A percentile compares a stretch with the other conserved stretches of the same genome.
phyloP scores from a whole-genome alignment of 352 stramenopile species.

The Phytophthora tentaculata region DNA sequence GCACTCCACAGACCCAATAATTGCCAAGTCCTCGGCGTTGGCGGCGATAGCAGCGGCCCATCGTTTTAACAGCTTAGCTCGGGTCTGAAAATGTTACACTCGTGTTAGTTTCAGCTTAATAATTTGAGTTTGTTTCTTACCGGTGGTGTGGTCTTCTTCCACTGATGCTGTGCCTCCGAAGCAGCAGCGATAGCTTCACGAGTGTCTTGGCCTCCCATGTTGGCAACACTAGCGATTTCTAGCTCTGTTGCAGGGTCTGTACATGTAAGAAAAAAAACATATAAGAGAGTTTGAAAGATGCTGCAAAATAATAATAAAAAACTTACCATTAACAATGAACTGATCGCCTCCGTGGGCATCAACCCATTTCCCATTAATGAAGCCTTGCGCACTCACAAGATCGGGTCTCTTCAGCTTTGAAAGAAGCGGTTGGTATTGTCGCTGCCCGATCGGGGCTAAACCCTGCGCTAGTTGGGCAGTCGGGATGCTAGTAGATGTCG shows the following conservation, averaged over 20 bases:
- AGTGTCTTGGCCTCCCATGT: conserved; percentile 71
- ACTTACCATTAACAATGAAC: conserved; percentile 58
- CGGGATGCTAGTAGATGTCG: conserved; percentile 13
- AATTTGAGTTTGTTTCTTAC: conserved; percentile 37
- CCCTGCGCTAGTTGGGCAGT: conserved; percentile 8
- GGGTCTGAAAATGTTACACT: conserved; percentile 32
- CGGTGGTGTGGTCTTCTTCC: conserved; percentile 70
- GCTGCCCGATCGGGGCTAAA: conserved; percentile 16
- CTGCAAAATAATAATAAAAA: neutral
- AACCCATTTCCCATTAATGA: conserved; percentile 75
- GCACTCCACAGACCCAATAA: conserved; percentile 95
- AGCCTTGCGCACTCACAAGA: conserved; percentile 69
- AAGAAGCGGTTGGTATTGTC: conserved; percentile 43
- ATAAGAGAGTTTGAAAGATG: conserved; percentile 7
- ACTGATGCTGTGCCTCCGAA: conserved; percentile 55
- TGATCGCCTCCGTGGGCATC: conserved; percentile 45
- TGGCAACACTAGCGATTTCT: conserved; percentile 62
- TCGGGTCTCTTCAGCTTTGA: conserved; percentile 59
- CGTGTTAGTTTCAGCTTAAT: too few relatives aligned
- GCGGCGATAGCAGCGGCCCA: conserved; percentile 65
- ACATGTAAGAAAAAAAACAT: neutral
- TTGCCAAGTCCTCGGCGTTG: conserved; percentile 76
- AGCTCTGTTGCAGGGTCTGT: conserved; percentile 76
- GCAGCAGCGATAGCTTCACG: conserved; percentile 70
- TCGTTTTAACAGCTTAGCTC: conserved; percentile 68